Evolutionary conservation across 768 basidiomycete genomes (phyloP), one percentile per base, ranked within the genome.

Genomic region (Phaeolepiota aurea): DNA sequence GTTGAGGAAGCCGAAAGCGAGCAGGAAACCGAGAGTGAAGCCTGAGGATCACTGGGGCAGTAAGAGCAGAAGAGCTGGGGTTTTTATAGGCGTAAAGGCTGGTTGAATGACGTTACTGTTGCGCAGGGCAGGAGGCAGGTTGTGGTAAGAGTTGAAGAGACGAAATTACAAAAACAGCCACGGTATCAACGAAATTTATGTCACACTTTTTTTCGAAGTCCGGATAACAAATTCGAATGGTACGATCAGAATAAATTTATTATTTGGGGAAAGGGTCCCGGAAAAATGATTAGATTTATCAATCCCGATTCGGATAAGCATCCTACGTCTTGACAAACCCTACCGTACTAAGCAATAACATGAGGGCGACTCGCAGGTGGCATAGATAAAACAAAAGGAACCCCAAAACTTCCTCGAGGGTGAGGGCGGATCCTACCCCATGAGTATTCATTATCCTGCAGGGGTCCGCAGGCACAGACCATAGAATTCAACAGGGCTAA

Each of bases 181-280:
- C 42, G 42, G 35, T 47, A 39, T 41, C 37, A 41, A 38, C 31
- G 36, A 48, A n/a, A 9, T 35, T 35, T 35, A 35, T 35, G 33
- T 35, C 33, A 35, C 33, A 35, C 33, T 35, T 16, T 7, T 35
- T 47, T 47, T 50, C 46, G 38, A 44, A 47, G 41, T 50, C 45
- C 46, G 47, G 39, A 7, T 16, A 35, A 35, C 33, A 7, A 35
- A 35, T 14, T 35, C 33, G 32, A 44, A 46, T 46, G 38, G 43
- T 39, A 44, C 42, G 43, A 52, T 48, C 44, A 40, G 40, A 45
- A 45, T 37, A 38, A 43, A 35, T 41, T 46, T 38, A 37, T 36
- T 38, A n/a, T n/a, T 44, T 34, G 35, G 37, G 30, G 41, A 32
- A 28, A 12, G 20, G 40, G 36, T 37, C 13, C 21, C 12, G 22